These are phyloP conservation scores for Tylopilus orsonianus DNA, from an alignment of 1,284 basidiomycete species.

Conservation along the genomic window DNA sequence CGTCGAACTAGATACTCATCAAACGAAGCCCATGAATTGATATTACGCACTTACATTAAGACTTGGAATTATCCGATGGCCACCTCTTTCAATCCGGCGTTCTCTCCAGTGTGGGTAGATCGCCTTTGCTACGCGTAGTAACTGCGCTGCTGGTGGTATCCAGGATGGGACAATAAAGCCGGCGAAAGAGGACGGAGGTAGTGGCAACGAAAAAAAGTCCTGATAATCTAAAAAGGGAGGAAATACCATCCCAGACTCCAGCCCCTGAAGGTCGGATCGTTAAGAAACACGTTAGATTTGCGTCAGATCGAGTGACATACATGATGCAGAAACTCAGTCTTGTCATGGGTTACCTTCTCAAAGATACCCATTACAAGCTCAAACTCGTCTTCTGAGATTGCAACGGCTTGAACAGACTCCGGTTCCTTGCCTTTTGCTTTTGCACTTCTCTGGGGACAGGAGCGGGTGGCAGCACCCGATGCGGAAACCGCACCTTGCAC, in stretches of 20 bases:
- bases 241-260: constrained; percentile 65
- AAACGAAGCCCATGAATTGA: neutral
- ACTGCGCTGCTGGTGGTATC: constrained; percentile 55
- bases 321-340: constrained; percentile 89
- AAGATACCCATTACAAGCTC: constrained; percentile 95
- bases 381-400: constrained; percentile 87
- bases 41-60: constrained; percentile 63
- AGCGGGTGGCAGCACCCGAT: constrained; percentile 45
- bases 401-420: constrained; percentile 56
- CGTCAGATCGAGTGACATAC: constrained; percentile 40
- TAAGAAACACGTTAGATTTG: neutral
- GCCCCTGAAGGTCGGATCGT: constrained; percentile 41
- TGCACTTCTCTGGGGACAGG: constrained; percentile 59
- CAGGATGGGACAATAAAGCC: constrained; percentile 59
- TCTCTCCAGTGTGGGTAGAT: constrained; percentile 85
- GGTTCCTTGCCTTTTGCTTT: constrained; percentile 81
- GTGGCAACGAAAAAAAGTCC: constrained; percentile 59
- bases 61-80: constrained; percentile 76
- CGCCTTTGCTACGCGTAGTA: constrained; percentile 63
- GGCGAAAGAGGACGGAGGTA: constrained; percentile 61
- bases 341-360: constrained; percentile 90
- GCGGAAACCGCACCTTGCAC: constrained; percentile 65
- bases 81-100: constrained; percentile 70
- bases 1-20: constrained; percentile 67
- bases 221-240: constrained; percentile 83